Evolutionary conservation across 2,329 filamentous ascomycete species (phyloP), one percentile per base, ranked within the genome.

Genomic region (Microdochium bolleyi): DNA sequence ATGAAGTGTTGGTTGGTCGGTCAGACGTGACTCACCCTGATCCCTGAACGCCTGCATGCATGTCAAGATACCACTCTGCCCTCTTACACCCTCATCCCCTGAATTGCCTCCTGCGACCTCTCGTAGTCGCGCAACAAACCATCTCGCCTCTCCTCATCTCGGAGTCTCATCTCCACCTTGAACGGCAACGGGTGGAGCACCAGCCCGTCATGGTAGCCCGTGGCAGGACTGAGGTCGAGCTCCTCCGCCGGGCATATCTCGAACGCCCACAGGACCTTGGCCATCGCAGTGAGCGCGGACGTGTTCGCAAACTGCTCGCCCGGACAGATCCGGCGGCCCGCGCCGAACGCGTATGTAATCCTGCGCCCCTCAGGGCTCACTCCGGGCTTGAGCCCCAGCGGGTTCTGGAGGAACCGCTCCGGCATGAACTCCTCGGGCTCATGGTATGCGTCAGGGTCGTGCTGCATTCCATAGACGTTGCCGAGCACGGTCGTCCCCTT

Each of bases 381-480:
- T 5, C 37, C 37, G 5, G 37, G 37, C 14, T 41, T 41, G 37
- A 41, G 7, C 1, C 58, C 58, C 22, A 51, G 58, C 2, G n/a
- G 37, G 16, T 57, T 56, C 4, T 24, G 30, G 19, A 59, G 30
- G 14, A 55, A 60, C 1, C 58, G 57, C 9, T 52, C 50, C 3
- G 58, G 58, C 10, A 51, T 19, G 44, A 55, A 60, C 2, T n/a
- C 27, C 21, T 54, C 57, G 3, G 58, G 58, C 1, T 53, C 44
- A 7, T 58, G 51, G 27, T 56, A 58, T 2, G 54, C 50, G 13
- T 55, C 54, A 2, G 56, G 51, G 24, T 58, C 54, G 27, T 55
- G 53, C 14, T 53, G 49, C 21, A 60, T 58, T 3, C 55, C 57
- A 55, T 55, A 59, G 4, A 22, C 49, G 24, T 60, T 59, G 4